phyloP scores from a whole-genome alignment of 768 basidiomycete species.

The Mycena amicta region DNA sequence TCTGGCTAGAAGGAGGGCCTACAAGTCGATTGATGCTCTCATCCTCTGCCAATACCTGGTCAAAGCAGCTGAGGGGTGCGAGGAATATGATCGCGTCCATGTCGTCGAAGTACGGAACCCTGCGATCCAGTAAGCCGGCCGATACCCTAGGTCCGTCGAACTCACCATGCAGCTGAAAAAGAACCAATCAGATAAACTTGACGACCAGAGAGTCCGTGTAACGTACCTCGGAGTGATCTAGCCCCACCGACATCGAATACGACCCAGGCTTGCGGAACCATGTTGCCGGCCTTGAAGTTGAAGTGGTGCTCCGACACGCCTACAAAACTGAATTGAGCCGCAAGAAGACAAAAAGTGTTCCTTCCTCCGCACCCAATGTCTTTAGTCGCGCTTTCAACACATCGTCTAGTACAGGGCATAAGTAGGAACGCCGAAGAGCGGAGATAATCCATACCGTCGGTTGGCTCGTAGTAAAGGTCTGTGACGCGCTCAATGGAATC shows the following conservation, averaged over 20 bases:
- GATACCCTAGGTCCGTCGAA: constrained; percentile 25
- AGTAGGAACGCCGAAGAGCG: background rate
- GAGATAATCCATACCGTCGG: constrained; percentile 42
- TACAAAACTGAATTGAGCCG: constrained; percentile 15
- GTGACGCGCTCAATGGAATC: constrained; percentile 51
- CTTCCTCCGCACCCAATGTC: constrained; percentile 31
- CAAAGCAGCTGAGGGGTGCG: constrained; percentile 54
- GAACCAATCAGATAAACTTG: background rate
- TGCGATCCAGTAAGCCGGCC: constrained; percentile 36
- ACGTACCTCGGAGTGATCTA: constrained; percentile 45
- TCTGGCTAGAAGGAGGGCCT: no score
- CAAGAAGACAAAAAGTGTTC: background rate
- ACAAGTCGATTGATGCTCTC: constrained; percentile 20
- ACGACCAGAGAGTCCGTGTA: background rate
- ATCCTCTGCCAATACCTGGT: constrained; percentile 42
- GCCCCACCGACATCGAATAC: constrained; percentile 58
- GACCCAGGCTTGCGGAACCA: constrained; percentile 28
- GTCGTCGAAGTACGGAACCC: constrained; percentile 48
- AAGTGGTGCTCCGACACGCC: constrained; percentile 64
- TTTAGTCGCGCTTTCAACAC: constrained; percentile 56
- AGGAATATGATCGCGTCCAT: constrained; percentile 37
- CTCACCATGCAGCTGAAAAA: constrained; percentile 33
- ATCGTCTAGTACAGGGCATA: constrained; percentile 43
- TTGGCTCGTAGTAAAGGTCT: constrained; percentile 47
- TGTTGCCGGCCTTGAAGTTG: constrained; percentile 41